phyloP scores from a whole-genome alignment of 2,329 filamentous ascomycete species.

The Cordyceps pruinosa region DNA sequence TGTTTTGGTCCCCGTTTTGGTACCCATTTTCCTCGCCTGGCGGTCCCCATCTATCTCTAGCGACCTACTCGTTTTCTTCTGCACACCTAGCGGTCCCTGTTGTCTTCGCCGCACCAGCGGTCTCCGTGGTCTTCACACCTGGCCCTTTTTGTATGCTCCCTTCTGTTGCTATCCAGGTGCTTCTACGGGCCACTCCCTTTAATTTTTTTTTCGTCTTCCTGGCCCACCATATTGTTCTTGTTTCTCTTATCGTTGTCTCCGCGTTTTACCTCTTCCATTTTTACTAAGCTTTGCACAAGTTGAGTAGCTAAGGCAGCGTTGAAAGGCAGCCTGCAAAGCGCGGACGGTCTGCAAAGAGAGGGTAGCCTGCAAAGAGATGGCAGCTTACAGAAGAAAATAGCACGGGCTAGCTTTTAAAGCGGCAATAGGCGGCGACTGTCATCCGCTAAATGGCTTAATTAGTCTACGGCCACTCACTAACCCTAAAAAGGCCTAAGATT shows the following conservation, averaged over 20 bases:
- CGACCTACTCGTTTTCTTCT: not conserved
- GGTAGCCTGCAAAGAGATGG: too few species aligned
- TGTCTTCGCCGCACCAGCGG: not conserved
- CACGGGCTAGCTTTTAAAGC: too few species aligned
- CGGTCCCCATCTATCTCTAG: too few species aligned
- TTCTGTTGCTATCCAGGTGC: not conserved
- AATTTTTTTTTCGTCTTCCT: not conserved
- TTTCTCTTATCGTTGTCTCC: conserved; percentile 2
- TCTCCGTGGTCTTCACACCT: not conserved
- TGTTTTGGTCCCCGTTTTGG: not conserved
- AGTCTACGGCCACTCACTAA: too few species aligned
- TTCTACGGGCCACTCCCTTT: not conserved
- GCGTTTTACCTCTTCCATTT: conserved; percentile 6
- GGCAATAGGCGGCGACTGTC: too few species aligned
- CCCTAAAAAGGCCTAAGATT: too few species aligned
- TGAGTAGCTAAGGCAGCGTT: too few species aligned
- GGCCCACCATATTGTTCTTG: not conserved
- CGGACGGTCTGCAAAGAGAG: too few species aligned
- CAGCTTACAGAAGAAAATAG: too few species aligned
- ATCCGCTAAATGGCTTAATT: too few species aligned
- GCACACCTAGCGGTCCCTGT: not conserved
- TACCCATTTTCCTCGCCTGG: not conserved
- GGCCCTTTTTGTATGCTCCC: not conserved
- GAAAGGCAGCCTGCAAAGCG: too few species aligned
- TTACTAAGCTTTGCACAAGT: conserved; percentile 18